A percentile compares a stretch with the other conserved stretches of the same genome.
Conservation (phyloP, 1,284 basidiomycete genomes). For the Acaromyces ingoldii region DNA sequence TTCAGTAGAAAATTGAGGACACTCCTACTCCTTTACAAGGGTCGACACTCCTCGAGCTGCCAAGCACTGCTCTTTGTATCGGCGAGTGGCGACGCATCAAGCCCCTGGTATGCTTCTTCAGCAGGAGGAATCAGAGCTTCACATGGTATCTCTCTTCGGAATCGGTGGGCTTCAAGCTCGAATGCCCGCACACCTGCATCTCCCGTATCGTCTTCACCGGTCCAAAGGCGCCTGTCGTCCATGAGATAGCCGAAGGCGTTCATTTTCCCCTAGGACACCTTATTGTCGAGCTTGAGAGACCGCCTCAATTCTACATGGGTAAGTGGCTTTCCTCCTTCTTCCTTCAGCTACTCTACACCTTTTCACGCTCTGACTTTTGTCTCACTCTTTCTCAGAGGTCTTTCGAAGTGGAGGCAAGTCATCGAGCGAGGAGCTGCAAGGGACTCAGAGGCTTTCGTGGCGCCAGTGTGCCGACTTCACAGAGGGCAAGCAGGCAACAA, state of each 20-base stretch:
- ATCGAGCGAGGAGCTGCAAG: conserved; percentile 12
- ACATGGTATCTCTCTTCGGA: conserved; percentile 37
- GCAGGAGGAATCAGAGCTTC: conserved; percentile 26
- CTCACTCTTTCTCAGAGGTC: conserved; percentile 15
- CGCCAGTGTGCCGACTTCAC: conserved; percentile 44
- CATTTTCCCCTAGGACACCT: conserved; percentile 25
- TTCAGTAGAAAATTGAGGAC: no score
- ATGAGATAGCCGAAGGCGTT: conserved; percentile 32
- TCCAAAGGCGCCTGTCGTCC: conserved; percentile 2
- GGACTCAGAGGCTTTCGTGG: conserved; percentile 29
- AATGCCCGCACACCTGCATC: conserved; percentile 32
- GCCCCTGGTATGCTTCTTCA: conserved; percentile 42
- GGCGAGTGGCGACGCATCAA: conserved; percentile 38
- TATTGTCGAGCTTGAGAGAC: conserved; percentile 27
- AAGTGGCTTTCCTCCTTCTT: no score
- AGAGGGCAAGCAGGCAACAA: conserved; percentile 35
- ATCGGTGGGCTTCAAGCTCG: conserved; percentile 43
- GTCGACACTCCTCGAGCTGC: conserved; percentile 25
- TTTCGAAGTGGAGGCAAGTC: conserved; percentile 22
- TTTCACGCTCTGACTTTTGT: no score
- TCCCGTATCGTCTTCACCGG: conserved; percentile 10
- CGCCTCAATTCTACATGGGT: conserved; percentile 40
- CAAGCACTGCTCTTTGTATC: conserved; percentile 28
- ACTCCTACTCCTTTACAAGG: background rate
- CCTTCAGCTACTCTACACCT: no score